These are phyloP conservation scores for Eutrema salsugineum DNA, from an alignment of 441 rosid species.

Conservation along the genomic window DNA sequence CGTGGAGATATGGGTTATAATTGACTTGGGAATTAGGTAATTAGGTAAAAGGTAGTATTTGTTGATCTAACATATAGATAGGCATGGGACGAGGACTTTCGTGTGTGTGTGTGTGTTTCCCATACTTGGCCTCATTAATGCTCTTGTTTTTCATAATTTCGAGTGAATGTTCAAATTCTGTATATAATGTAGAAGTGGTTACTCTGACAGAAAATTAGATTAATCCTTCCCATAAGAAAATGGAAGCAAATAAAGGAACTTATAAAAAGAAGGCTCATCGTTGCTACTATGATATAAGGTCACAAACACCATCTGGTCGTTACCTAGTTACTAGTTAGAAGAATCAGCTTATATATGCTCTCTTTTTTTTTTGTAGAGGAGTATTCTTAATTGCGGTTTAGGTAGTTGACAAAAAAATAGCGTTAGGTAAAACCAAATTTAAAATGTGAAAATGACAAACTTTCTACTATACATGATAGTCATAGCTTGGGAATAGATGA, in stretches of 20 bases:
- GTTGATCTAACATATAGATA: slow-evolving; percentile 31
- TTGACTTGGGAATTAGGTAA: slow-evolving; percentile 8
- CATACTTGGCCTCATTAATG: background rate
- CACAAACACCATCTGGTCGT: background rate
- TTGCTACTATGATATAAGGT: background rate
- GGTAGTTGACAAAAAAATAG: background rate
- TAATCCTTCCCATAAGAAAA: background rate
- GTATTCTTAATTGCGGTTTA: background rate
- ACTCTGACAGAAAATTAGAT: background rate
- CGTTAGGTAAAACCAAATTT: slow-evolving; percentile 1
- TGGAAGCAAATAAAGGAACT: background rate
- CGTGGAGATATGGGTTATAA: slow-evolving; percentile 12
- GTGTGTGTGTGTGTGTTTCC: slow-evolving; percentile 18
- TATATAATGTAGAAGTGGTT: background rate
- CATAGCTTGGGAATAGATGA: slow-evolving; percentile 18
- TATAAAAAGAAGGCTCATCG: background rate
- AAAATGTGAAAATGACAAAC: slow-evolving; percentile 7
- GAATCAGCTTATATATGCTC: background rate
- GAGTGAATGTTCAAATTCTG: background rate
- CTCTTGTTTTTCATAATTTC: background rate
- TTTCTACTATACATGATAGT: slow-evolving; percentile 1
- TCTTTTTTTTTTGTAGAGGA: background rate
- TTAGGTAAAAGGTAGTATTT: slow-evolving; percentile 20
- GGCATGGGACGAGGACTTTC: slow-evolving; percentile 22
- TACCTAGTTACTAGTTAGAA: background rate